Conservation (phyloP, 148 eudicot species). For the Talinum fruticosum region DNA sequence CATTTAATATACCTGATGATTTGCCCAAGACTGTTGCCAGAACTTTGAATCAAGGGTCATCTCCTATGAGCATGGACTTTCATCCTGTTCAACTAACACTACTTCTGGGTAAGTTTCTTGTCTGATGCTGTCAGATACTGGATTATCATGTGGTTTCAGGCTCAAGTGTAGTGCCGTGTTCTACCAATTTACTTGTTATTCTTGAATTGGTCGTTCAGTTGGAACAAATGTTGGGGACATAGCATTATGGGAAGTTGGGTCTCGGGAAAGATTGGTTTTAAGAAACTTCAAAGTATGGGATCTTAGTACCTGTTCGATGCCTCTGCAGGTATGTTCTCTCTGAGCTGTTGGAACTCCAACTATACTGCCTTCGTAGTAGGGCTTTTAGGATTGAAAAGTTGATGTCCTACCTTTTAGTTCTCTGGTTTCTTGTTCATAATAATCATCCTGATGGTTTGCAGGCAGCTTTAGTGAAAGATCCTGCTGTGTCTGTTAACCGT, state of each 20-base stretch:
- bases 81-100: constrained; percentile 71
- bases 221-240: constrained; percentile 78
- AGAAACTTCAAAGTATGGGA: constrained; percentile 78
- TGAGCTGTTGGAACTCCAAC: too few species aligned
- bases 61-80: constrained; percentile 90
- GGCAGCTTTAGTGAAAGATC: constrained; percentile 76
- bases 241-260: constrained; percentile 85
- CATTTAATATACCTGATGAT: constrained; percentile 54
- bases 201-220: constrained; percentile 40
- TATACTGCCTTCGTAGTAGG: not conserved
- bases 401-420: not conserved
- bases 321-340: constrained; percentile 49
- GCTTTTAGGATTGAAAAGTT: not conserved
- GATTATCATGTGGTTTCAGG: constrained; percentile 5
- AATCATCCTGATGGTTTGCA: constrained; percentile 29
- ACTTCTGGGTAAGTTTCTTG: constrained; percentile 52
- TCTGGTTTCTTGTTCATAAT: not conserved
- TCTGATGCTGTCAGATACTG: not conserved
- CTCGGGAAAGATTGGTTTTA: constrained; percentile 62
- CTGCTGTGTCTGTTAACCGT: constrained; percentile 78
- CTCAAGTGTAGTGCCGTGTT: not conserved
- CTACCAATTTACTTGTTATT: constrained; percentile 9
- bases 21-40: constrained; percentile 75
- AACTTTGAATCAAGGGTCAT: constrained; percentile 61
- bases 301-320: constrained; percentile 53